A percentile compares a stretch with the other conserved stretches of the same genome.
phyloP scores from a whole-genome alignment of 139 green algal genomes.

The Diplosphaera chodatii region DNA sequence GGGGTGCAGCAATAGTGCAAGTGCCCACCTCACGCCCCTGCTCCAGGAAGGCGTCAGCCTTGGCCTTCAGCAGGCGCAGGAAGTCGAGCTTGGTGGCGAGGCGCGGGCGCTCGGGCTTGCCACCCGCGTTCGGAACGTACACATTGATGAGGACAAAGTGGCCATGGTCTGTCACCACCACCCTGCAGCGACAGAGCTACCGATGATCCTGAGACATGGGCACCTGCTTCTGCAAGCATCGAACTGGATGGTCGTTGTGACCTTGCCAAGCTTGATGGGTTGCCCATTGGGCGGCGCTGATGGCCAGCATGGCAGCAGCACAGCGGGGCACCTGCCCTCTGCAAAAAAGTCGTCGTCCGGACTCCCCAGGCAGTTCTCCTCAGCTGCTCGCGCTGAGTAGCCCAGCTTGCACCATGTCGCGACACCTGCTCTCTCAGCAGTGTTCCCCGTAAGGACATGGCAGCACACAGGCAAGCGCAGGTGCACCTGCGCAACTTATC shows the following conservation, averaged over 20 bases:
- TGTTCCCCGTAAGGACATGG: no score
- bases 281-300: no score
- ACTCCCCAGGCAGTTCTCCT: conserved; percentile 33
- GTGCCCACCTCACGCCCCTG: conserved; percentile 42
- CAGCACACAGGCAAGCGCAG: no score
- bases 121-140: conserved; percentile 77
- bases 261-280: no score
- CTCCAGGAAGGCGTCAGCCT: conserved; percentile 29
- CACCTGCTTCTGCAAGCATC: no score
- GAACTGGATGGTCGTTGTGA: no score
- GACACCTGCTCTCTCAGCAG: conserved; percentile 20
- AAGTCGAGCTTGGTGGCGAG: conserved; percentile 58
- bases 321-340: conserved; percentile 39
- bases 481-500: conserved; percentile 5
- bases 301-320: no score
- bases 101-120: conserved; percentile 22
- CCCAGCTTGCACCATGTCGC: conserved; percentile 17
- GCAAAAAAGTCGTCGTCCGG: conserved; percentile 33
- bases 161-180: conserved; percentile 53
- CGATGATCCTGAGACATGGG: no score
- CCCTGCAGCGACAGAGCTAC: no score
- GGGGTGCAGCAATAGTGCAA: no score
- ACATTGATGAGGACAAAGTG: conserved; percentile 71
- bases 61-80: conserved; percentile 37
- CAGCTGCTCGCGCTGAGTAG: conserved; percentile 7